Base-by-base conservation (phyloP, 495 filamentous ascomycete species). In the Thozetella sp. region DNA sequence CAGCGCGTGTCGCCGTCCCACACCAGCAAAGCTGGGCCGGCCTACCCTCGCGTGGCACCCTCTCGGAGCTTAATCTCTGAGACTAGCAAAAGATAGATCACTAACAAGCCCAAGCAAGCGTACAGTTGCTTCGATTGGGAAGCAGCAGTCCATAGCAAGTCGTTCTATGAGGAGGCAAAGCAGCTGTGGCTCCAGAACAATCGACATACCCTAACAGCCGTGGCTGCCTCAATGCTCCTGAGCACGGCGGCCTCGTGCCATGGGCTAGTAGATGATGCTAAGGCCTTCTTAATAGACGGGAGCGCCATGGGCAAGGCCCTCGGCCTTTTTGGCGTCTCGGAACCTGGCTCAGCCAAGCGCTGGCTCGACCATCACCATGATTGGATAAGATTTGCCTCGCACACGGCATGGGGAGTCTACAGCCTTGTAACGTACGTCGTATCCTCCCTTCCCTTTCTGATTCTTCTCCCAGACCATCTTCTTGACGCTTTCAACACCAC, bases 391-490 rank as follows among this genome's bases (percentile, higher is more conserved):
- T 45, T 54, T 15, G 23, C 48, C 25, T 56, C 45, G 17, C 45
- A 51, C 46, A 53, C 59, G 1, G 59, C 59, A 2, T 61, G 59
- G 59, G 59, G 59, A 17, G 48, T 25, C 20, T 61, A 43, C 24
- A 37, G 34, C 43, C 51, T 25, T n/a, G 37, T 53, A 11, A 56
- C 45, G 59, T 61, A 52, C 22, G 54, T 26, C 11, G 13, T 40
- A 37, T 40, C 37, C 11, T 20, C 11, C n/a, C 51, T 2, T n/a
- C 37, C n/a, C n/a, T 48, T 4, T 15, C 43, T 4, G 11, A 19
- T 13, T 13, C 43, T 48, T 48, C 43, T 3, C 9, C 20, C 43
- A 37, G 43, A 19, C n/a, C 25, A n/a, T n/a, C n/a, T n/a, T n/a
- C n/a, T n/a, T n/a, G n/a, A n/a, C n/a, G n/a, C n/a, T n/a, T n/a